Conservation (phyloP, 345 rosid genomes). For the Eucalyptus polyanthemos region DNA sequence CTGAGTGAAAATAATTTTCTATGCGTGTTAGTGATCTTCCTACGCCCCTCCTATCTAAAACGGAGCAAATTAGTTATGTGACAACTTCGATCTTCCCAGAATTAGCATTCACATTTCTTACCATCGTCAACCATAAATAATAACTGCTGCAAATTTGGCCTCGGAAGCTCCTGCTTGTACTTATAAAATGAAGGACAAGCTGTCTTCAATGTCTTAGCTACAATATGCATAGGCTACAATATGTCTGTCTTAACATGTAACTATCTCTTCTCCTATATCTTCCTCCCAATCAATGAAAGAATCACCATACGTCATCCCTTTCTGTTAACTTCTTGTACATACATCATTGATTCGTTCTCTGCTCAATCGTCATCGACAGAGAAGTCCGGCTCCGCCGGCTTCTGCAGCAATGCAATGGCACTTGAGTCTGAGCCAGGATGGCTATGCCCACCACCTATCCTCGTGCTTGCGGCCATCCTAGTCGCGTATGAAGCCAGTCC, state of each 20-base stretch:
- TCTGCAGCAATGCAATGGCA: slow-evolving; percentile 35
- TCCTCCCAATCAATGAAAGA: neutral
- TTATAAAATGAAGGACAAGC: neutral
- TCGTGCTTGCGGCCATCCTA: slow-evolving; percentile 20
- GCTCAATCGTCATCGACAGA: slow-evolving; percentile 31
- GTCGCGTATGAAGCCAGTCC: slow-evolving; percentile 13
- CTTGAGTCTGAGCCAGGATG: slow-evolving; percentile 34
- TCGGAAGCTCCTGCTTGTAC: neutral
- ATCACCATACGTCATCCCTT: neutral
- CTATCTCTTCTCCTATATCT: neutral
- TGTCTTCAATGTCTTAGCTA: neutral
- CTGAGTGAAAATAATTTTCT: neutral
- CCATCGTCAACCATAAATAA: neutral
- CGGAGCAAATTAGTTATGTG: neutral
- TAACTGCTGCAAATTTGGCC: neutral
- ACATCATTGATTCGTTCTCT: neutral
- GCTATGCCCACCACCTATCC: slow-evolving; percentile 7
- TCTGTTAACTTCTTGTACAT: neutral
- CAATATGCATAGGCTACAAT: neutral
- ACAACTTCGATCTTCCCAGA: neutral
- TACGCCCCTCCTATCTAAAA: neutral
- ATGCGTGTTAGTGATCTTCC: neutral
- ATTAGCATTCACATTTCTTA: neutral
- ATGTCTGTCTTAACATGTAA: neutral
- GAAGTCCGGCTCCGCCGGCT: slow-evolving; percentile 83